Conservation (phyloP, 1,284 basidiomycete species). For the Austroboletus niveus region DNA sequence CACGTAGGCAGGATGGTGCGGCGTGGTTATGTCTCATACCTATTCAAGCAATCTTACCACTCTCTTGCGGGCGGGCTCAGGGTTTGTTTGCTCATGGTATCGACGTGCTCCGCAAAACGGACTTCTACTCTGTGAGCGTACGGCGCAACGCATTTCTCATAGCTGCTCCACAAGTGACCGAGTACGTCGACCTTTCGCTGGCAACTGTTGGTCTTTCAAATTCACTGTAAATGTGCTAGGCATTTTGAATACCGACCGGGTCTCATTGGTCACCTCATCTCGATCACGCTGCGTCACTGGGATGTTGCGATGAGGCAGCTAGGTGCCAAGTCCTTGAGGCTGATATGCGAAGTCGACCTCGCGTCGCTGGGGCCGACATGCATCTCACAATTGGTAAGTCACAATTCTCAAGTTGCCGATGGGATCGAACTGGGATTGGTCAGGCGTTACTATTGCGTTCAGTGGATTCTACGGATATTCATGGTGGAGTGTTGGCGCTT, state of each 20-base stretch:
- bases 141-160: slow-evolving; percentile 80
- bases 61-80: slow-evolving; percentile 42
- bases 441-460: slow-evolving; percentile 63
- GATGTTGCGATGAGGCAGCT: slow-evolving; percentile 78
- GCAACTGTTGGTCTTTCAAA: slow-evolving; percentile 2
- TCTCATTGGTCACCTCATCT: slow-evolving; percentile 75
- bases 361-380: slow-evolving; percentile 49
- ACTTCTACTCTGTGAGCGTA: slow-evolving; percentile 93
- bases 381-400: slow-evolving; percentile 49
- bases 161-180: slow-evolving; percentile 84
- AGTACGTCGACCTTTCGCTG: slow-evolving; percentile 47
- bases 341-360: slow-evolving; percentile 66
- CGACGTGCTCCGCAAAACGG: slow-evolving; percentile 86
- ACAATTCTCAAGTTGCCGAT: slow-evolving; percentile 4
- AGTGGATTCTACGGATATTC: slow-evolving; percentile 70
- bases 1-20: slow-evolving; percentile 90
- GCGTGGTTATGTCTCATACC: slow-evolving; percentile 11
- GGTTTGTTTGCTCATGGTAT: slow-evolving; percentile 91
- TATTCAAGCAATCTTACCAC: slow-evolving; percentile 12
- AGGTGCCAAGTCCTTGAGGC: slow-evolving; percentile 75
- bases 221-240: slow-evolving; percentile 35
- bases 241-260: slow-evolving; percentile 68
- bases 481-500: slow-evolving; percentile 80
- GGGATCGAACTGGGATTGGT: slow-evolving; percentile 8
- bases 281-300: slow-evolving; percentile 86